Base-by-base conservation (phyloP, 2,329 filamentous ascomycete species). In the Xylaria sp. region DNA sequence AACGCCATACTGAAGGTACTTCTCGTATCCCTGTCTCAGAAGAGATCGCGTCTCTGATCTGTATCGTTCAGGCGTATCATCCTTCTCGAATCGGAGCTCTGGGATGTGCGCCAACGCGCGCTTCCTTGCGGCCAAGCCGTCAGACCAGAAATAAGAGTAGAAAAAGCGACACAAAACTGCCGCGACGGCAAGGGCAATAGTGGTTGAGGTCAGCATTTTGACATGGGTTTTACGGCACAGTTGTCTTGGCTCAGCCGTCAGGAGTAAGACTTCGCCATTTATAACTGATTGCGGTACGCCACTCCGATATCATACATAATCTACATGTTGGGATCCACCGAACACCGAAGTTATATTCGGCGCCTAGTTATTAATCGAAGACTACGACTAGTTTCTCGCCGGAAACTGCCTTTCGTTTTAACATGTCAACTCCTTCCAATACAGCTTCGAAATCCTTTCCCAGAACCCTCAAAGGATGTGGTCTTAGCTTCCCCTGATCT, bases 381-480 rank as follows among this genome's bases (percentile, higher is more conserved):
- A 54, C n/a, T 10, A 69, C 66, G 12, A 76, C 65, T 37, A 77
- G 39, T 55, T 77, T 77, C 41, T 72, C 46, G 4, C 66, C 69
- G 1, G 58, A 63, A 20, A 67, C 55, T 13, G 48, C 55, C 23
- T 63, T 63, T 13, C 28, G 39, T n/a, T 63, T 63, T 9, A 70
- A 28, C 48, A 67, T 56, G 15, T 60, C 60, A 25, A 70, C 54
- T 5, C 68, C 68, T 20, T 65, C 46, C 28, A 70, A 20, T 4
- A 67, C 34, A 1, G 59, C 55, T 15, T 67, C 64, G 55, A 70
- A 61, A 9, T 64, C 62, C 13, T 34, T 34, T 12, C 37, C 59
- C 34, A 68, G 20, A 12, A 70, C 55, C n/a, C 63, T 55, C 1
- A 69, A n/a, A n/a, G 65, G 68, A 25, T 72, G 67, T 10, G 39